Percentiles rank a stretch among this genome's conserved stretches.
These are phyloP conservation scores for Boletus huronensis DNA, from an alignment of 768 basidiomycete species.

Conservation along the genomic window DNA sequence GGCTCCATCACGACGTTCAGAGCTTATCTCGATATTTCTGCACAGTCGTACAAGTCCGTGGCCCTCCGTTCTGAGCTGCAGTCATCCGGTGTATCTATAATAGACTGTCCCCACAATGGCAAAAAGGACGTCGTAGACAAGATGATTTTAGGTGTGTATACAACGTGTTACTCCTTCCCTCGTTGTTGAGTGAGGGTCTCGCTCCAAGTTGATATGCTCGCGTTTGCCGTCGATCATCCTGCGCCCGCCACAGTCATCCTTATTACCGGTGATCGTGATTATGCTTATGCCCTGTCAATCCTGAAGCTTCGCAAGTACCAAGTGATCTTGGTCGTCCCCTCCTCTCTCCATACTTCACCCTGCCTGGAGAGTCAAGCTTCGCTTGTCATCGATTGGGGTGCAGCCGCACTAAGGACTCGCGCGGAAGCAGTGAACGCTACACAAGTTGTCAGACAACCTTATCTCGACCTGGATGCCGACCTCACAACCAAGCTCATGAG, in stretches of 20 bases:
- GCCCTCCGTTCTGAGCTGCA: slow-evolving; percentile 41
- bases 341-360: slow-evolving; percentile 34
- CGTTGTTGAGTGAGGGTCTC: slow-evolving; percentile 1
- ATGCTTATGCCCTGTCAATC: slow-evolving; percentile 58
- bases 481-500: slow-evolving; percentile 18
- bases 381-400: slow-evolving; percentile 47
- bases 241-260: slow-evolving; percentile 53
- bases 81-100: slow-evolving; percentile 42
- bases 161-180: neutral
- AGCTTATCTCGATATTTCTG: slow-evolving; percentile 50
- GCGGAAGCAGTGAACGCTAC: slow-evolving; percentile 15
- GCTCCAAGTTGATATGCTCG: slow-evolving; percentile 59
- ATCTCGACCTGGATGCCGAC: slow-evolving; percentile 21
- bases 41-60: slow-evolving; percentile 34
- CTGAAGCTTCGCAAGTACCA: slow-evolving; percentile 52
- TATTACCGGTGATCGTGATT: slow-evolving; percentile 66
- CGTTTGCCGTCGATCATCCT: slow-evolving; percentile 60
- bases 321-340: slow-evolving; percentile 48
- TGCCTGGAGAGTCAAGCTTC: slow-evolving; percentile 57
- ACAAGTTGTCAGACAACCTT: slow-evolving; percentile 25
- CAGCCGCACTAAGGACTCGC: slow-evolving; percentile 35
- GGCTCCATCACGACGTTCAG: slow-evolving; percentile 50
- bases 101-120: slow-evolving; percentile 34
- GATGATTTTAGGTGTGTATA: slow-evolving; percentile 41
- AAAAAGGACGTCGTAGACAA: slow-evolving; percentile 42